phyloP scores from a whole-genome alignment of 1,284 basidiomycete species.

The Tremellales sp. region DNA sequence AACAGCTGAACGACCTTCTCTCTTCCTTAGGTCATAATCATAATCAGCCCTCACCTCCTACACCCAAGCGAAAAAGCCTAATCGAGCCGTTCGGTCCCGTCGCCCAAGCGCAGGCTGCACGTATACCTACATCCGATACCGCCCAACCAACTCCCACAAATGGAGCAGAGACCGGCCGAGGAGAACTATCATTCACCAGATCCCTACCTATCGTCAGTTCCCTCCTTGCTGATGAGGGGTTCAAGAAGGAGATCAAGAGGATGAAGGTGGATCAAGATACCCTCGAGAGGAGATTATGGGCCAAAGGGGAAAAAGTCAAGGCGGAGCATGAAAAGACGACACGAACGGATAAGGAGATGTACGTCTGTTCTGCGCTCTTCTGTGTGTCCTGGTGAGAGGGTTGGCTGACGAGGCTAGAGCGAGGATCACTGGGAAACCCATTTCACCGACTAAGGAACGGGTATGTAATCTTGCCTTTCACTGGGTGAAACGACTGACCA shows the following conservation, averaged over 20 bases:
- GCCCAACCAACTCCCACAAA: background rate
- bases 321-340: constrained; percentile 29
- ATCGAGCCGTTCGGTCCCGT: constrained; percentile 42
- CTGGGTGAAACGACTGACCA: constrained; percentile 3
- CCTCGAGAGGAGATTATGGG: constrained; percentile 39
- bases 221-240: constrained; percentile 31
- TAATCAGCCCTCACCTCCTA: constrained; percentile 68
- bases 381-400: background rate
- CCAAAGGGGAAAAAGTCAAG: constrained; percentile 40
- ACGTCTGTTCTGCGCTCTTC: constrained; percentile 3
- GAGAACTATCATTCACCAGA: constrained; percentile 23
- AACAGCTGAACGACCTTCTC: constrained; percentile 31
- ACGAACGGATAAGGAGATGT: constrained; percentile 37
- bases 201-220: constrained; percentile 34
- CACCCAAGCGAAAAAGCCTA: constrained; percentile 55
- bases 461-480: constrained; percentile 28
- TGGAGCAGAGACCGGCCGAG: constrained; percentile 12
- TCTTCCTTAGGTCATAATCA: constrained; percentile 47
- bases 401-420: constrained; percentile 21
- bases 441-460: constrained; percentile 25
- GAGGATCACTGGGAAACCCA: constrained; percentile 28
- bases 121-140: background rate
- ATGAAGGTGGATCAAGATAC: constrained; percentile 44
- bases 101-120: constrained; percentile 6
- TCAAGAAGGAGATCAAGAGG: constrained; percentile 37